Base-by-base conservation (phyloP, 2,329 filamentous ascomycete genomes). In the Aureobasidium sp. region DNA sequence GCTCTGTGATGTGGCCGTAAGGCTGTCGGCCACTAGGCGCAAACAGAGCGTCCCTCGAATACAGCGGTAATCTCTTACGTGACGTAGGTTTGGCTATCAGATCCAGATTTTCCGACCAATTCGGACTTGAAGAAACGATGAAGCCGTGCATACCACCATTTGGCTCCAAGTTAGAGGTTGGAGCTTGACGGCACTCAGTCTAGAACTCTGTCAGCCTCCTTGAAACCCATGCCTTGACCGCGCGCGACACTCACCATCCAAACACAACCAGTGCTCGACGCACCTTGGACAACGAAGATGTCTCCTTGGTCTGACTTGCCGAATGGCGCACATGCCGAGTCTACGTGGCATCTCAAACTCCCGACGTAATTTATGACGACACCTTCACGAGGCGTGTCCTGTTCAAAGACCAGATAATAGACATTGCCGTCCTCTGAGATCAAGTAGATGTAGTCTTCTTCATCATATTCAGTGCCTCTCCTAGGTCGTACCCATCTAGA, bases 361-460 rank as follows among this genome's bases (percentile, higher is more conserved):
- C 88, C 88, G 63, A 90, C 80, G 60, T 82, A 59, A 41, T 63
- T 68, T 79, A 50, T 82, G 80, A 60, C 81, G 78, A 44, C 59
- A 87, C 72, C 66, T 69, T 61, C 83, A 77, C 50, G 80, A 82
- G 65, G 78, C 6, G 75, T 74, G 53, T 78, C 72, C 36, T 81
- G 80, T 47, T 84, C 82, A 63, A 90, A 84, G 66, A 91, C 86
- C 5, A 93, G 75, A 66, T 88, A 89, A 60, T 87, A 83, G 10
- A 97, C 81, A 53, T 87, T 78, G 3, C 94, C 94, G 71, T 97
- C 93, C 75, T 97, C 93, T 61, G 92, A 85, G 12, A 88, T 89
- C 17, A 99, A 78, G 70, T 94, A 96, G 53, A 97, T 85, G 64
- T 87, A 85, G 70, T 97, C 94, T 39, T 86, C 85, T 20, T 78